Evolutionary conservation across 805 yeast species (phyloP), one percentile per base, ranked within the genome.

Genomic region (Brettanomyces bruxellensis): DNA sequence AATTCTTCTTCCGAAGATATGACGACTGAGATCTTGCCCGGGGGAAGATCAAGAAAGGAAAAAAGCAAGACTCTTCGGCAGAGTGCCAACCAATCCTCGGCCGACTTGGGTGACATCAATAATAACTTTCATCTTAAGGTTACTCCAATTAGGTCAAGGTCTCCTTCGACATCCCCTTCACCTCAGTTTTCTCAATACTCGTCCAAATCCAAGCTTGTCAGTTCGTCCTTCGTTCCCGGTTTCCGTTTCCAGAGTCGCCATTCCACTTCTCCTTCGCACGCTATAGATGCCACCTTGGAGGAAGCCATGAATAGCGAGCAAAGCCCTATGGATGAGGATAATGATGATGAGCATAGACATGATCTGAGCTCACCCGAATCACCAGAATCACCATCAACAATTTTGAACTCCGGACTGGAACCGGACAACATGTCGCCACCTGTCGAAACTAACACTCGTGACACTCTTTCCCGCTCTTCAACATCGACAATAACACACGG

Each of bases 111-210:
- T 22, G 61, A 59, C 46, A 39, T 57, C n/a, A 61, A 59, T n/a
- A 59, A 62, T 6, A 50, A 52, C 43, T 58, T 62, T 46, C 52
- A 51, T 23, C 44, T 58, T 43, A 53, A 56, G 35, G 61, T 61
- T 18, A 55, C 53, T 3, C 65, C 65, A 25, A 54, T 62, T 11
- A 48, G 61, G 48, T 59, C 63, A 4, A 44, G 43, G 9, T 60
- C 64, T 8, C 56, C 56, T 7, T 50, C 52, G 1, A 36, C 41
- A 24, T 39, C 51, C 3, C 49, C 45, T 18, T 36, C 52, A 18
- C 62, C 63, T 9, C 49, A 38, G 23, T 40, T 45, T n/a, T 46
- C 55, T 3, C 58, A 52, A 24, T 43, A 43, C 47, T 45, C 49
- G 12, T 50, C 56, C 1, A 54, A 45, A 34, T 52, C 58, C 24